These are phyloP conservation scores for Linnemannia schmuckeri DNA, from an alignment of 192 early-diverging fungal species.

Conservation along the genomic window DNA sequence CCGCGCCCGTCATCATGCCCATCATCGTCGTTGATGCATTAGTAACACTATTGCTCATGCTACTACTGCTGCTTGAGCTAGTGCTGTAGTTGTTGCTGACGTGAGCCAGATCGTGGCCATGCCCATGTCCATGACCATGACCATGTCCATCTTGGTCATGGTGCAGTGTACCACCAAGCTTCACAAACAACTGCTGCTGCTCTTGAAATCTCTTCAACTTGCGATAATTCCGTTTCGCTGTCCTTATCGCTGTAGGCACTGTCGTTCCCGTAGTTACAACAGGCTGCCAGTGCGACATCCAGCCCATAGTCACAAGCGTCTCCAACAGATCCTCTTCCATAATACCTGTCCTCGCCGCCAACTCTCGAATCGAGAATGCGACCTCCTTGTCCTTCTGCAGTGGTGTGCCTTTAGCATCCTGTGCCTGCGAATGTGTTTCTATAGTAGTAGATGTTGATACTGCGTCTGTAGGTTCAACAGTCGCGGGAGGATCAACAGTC, in stretches of 20 bases:
- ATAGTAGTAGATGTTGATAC: background rate
- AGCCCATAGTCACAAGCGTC: conserved; percentile 70
- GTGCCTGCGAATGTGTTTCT: background rate
- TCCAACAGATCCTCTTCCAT: conserved; percentile 78
- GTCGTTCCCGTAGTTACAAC: background rate
- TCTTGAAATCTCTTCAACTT: conserved; percentile 45
- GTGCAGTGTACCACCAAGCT: conserved; percentile 5
- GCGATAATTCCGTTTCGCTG: conserved; percentile 34
- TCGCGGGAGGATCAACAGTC: background rate
- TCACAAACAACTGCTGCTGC: conserved; percentile 34
- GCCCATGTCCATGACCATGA: background rate
- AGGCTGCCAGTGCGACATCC: conserved; percentile 68
- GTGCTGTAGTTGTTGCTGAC: background rate
- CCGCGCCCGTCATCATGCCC: background rate
- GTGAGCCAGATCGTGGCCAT: background rate
- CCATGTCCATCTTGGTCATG: conserved; percentile 7
- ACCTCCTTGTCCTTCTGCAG: conserved; percentile 13
- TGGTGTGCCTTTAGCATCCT: background rate
- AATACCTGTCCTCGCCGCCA: conserved; percentile 75
- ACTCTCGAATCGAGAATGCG: conserved; percentile 62
- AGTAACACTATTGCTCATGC: background rate
- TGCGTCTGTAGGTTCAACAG: background rate
- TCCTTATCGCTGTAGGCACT: background rate
- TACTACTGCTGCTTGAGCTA: background rate
- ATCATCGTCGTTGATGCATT: background rate